Conservation (phyloP, 805 yeast genomes). For the Saturnispora serradocipensis region DNA sequence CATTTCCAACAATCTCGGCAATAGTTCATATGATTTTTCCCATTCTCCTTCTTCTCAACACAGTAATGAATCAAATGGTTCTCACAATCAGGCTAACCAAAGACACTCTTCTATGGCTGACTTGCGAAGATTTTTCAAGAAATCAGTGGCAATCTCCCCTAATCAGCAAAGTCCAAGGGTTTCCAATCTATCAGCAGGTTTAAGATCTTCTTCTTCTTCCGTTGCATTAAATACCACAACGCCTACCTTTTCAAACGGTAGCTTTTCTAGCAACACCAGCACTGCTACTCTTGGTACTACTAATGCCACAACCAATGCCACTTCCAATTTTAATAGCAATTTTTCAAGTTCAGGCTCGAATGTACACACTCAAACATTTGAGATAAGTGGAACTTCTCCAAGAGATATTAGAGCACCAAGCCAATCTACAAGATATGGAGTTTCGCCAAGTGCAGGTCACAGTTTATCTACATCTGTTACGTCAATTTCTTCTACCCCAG, state of each 20-base stretch:
- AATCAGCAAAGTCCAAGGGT: slow-evolving; percentile 22
- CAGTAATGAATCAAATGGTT: slow-evolving; percentile 19
- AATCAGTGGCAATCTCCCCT: slow-evolving; percentile 23
- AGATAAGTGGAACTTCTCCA: slow-evolving; percentile 8
- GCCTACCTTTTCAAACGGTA: slow-evolving; percentile 13
- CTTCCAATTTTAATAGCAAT: background rate
- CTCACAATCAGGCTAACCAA: slow-evolving; percentile 28
- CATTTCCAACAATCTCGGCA: background rate
- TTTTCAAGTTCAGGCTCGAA: background rate
- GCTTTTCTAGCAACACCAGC: slow-evolving; percentile 7
- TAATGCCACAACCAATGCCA: slow-evolving; percentile 10
- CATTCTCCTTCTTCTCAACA: slow-evolving; percentile 27
- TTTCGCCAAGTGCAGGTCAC: slow-evolving; percentile 9
- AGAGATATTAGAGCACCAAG: slow-evolving; percentile 5
- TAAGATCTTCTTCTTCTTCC: slow-evolving; percentile 24
- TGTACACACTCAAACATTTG: background rate
- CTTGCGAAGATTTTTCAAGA: slow-evolving; percentile 62
- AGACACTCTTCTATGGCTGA: slow-evolving; percentile 77
- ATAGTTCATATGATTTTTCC: slow-evolving; percentile 5
- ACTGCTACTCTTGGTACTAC: slow-evolving; percentile 2
- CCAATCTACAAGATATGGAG: slow-evolving; percentile 3
- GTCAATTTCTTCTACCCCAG: slow-evolving; percentile 8
- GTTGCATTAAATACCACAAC: slow-evolving; percentile 10
- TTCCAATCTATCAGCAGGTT: slow-evolving; percentile 29
- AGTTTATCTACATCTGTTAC: slow-evolving; percentile 12